Conservation (phyloP, 768 basidiomycete species). For the Tylopilus sp. region DNA sequence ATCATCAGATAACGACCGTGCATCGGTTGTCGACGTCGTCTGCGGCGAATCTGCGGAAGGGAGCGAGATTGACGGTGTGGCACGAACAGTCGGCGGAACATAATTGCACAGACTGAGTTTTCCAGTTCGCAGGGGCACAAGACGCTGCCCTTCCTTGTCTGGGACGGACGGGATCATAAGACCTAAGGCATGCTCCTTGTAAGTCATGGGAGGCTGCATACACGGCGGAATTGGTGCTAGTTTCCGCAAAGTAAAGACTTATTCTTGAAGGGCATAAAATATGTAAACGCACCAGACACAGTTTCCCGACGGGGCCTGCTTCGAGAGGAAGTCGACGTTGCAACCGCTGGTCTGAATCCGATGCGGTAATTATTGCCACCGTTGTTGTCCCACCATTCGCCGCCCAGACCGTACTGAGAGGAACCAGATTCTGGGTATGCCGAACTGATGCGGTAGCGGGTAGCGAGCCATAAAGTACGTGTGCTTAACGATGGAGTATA, state of each 20-base stretch:
- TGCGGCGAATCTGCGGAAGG: neutral
- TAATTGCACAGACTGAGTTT: constrained; percentile 34
- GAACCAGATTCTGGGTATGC: constrained; percentile 17
- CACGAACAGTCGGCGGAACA: constrained; percentile 23
- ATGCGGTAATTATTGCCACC: constrained; percentile 72
- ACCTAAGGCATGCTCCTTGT: constrained; percentile 13
- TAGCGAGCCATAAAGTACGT: constrained; percentile 59
- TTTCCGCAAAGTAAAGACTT: constrained; percentile 1
- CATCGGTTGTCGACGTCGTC: neutral
- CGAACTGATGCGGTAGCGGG: constrained; percentile 41
- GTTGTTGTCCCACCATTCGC: constrained; percentile 97
- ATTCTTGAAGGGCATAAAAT: neutral
- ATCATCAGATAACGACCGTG: constrained; percentile 1
- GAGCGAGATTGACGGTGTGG: neutral
- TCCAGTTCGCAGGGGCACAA: constrained; percentile 9
- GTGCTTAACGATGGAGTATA: constrained; percentile 49
- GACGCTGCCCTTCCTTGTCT: neutral
- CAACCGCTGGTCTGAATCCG: constrained; percentile 45
- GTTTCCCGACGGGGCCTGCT: constrained; percentile 21
- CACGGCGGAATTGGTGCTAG: constrained; percentile 8
- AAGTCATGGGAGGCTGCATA: neutral
- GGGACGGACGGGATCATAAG: constrained; percentile 3
- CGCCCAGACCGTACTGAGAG: constrained; percentile 39
- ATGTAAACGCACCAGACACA: constrained; percentile 12
- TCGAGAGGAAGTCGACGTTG: neutral